These are phyloP conservation scores for Zanthoxylum bungeanum DNA, from an alignment of 345 rosid species.

Conservation along the genomic window DNA sequence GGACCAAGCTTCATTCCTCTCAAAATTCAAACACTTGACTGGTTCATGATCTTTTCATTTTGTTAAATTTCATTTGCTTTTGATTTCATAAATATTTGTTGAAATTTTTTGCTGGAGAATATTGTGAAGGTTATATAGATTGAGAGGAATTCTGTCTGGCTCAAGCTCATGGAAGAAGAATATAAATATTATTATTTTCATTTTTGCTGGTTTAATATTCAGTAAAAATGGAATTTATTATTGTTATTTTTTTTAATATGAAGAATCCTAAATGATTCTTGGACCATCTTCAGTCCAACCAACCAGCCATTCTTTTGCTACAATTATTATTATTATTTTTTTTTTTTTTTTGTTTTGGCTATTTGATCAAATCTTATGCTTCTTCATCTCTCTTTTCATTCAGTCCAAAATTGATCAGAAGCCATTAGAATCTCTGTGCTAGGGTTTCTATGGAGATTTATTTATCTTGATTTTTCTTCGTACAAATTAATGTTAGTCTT, in stretches of 20 bases:
- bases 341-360: neutral
- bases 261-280: conserved; percentile 43
- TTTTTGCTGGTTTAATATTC: too few relatives aligned
- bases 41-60: neutral
- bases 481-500: too few relatives aligned
- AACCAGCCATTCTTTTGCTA: conserved; percentile 21
- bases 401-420: neutral
- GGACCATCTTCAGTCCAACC: conserved; percentile 59
- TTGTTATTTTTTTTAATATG: too few relatives aligned
- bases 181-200: too few relatives aligned
- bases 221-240: too few relatives aligned
- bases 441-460: neutral
- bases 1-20: conserved; percentile 24
- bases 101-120: neutral
- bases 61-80: too few relatives aligned
- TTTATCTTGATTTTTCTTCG: too few relatives aligned
- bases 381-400: neutral
- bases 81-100: neutral
- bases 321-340: too few relatives aligned
- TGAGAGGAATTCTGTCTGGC: conserved; percentile 56
- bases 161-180: conserved; percentile 38
- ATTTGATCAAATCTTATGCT: neutral
- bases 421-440: neutral
- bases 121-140: conserved; percentile 5
- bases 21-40: conserved; percentile 23